Evolutionary conservation across 2,329 filamentous ascomycete species (phyloP), one percentile per base, ranked within the genome.

Genomic region (Ascochyta pisi): DNA sequence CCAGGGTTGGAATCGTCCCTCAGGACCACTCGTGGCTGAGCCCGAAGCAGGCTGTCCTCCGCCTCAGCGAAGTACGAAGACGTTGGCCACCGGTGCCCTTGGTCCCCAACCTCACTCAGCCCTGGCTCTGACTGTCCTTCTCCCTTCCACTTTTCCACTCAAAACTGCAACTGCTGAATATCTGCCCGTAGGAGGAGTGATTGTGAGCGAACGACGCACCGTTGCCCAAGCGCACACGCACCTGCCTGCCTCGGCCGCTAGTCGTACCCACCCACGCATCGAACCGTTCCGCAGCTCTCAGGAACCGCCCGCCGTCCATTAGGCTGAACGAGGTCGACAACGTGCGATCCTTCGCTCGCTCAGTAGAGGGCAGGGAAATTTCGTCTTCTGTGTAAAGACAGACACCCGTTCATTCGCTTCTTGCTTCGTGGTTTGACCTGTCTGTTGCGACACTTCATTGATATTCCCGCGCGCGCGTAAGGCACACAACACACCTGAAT

Each of bases 401-500:
- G 46, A 41, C 48, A 41, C 48, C 44, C 54, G 27, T 45, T 49
- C 50, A 54, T 33, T 38, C 33, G 43, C 40, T 37, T 44, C 35
- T 13, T 22, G 12, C 40, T 7, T 50, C 7, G 39, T 6, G 9
- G 33, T 46, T 41, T 16, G 22, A 13, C 29, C 44, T 16, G 15
- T 19, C 27, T 15, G 29, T 41, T 47, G 40, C 38, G 46, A 29
- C 31, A 45, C 46, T 45, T 33, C 15, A 31, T 54, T 58, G 29
- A 29, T 58, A 19, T 26, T 50, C 42, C 29, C 29, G 29, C 29
- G 29, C 29, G 29, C 29, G 29, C 29, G 55, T 56, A 55, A 63
- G 56, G 47, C 56, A 62, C 50, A 37, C 37, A 45, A 48, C 56
- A 58, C 53, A 59, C 55, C 65, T 60, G 64, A 68, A 50, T 61